phyloP scores from a whole-genome alignment of 495 filamentous ascomycete species.

The Aspergillus ostianus region DNA sequence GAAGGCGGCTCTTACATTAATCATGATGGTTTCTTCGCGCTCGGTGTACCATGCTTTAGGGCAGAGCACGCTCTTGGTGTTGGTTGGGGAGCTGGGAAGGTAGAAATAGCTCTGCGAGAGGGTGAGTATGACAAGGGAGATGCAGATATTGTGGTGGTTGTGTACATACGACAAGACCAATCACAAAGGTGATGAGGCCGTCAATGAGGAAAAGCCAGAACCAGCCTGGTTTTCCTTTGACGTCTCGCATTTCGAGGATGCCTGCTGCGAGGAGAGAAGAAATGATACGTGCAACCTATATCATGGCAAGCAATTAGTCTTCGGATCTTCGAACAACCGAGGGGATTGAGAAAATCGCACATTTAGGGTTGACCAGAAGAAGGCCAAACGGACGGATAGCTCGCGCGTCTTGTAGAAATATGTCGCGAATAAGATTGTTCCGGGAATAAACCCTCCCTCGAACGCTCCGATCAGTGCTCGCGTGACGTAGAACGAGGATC shows the following conservation, averaged over 20 bases:
- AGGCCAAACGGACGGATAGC: constrained; percentile 48
- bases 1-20: constrained; percentile 27
- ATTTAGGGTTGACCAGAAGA: constrained; percentile 56
- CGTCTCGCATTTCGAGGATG: constrained; percentile 51
- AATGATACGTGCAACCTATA: constrained; percentile 42
- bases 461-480: constrained; percentile 24
- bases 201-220: constrained; percentile 54
- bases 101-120: constrained; percentile 26
- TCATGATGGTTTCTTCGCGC: constrained; percentile 50
- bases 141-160: neutral
- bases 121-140: constrained; percentile 1
- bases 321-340: neutral
- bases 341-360: constrained; percentile 8
- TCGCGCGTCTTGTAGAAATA: constrained; percentile 56
- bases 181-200: constrained; percentile 31
- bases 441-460: constrained; percentile 55
- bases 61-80: constrained; percentile 50
- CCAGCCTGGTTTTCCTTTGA: constrained; percentile 49
- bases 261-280: constrained; percentile 53
- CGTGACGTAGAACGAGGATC: constrained; percentile 39
- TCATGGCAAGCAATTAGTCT: neutral
- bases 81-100: constrained; percentile 46
- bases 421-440: constrained; percentile 47
- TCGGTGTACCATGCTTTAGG: constrained; percentile 53
- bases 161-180: constrained; percentile 26